Base-by-base conservation (phyloP, 208 protist species). In the Spongospora subterranea region DNA sequence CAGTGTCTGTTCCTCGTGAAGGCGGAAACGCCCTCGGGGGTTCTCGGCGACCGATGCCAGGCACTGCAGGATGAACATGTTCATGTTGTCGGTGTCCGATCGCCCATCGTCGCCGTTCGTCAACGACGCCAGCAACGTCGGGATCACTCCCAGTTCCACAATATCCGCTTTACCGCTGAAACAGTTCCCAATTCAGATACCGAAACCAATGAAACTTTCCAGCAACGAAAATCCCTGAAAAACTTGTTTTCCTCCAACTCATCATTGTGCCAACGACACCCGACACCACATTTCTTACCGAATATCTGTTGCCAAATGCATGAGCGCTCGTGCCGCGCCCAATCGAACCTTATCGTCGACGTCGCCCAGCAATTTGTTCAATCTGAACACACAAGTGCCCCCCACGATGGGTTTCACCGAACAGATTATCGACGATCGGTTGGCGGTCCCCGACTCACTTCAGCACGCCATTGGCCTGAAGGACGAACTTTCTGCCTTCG, bases 31-130 rank as follows among this genome's bases (percentile, higher is more conserved):
- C 35, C 71, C 71, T 20, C 71, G 71, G 17, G 71, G 71, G 71
- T 82, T 82, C n/a, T 82, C 71, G 71, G 71, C 71, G 35, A 82
- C 71, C 17, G 71, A 35, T 20, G 71, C 71, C 71, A 82, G 71
- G 71, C 71, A 82, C n/a, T 82, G 71, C 71, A 82, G n/a, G 6
- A n/a, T n/a, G n/a, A 82, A 82, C 71, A 82, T 82, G n/a, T 13
- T 20, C 6, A 82, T 35, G 71, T 45, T 40, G 13, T 60, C 50
- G 6, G 13, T 60, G 13, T n/a, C 11, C 71, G n/a, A n/a, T n/a
- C 17, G 17, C 13, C 6, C 71, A 6, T 43, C n/a, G 6, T 82
- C 17, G 71, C 35, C 17, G 50, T 29, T 6, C 71, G 6, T n/a
- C 6, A 82, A n/a, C 35, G 13, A 35, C 6, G 71, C 6, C 71